Conservation (phyloP, 2,329 filamentous ascomycete species). For the Onygena corvina region DNA sequence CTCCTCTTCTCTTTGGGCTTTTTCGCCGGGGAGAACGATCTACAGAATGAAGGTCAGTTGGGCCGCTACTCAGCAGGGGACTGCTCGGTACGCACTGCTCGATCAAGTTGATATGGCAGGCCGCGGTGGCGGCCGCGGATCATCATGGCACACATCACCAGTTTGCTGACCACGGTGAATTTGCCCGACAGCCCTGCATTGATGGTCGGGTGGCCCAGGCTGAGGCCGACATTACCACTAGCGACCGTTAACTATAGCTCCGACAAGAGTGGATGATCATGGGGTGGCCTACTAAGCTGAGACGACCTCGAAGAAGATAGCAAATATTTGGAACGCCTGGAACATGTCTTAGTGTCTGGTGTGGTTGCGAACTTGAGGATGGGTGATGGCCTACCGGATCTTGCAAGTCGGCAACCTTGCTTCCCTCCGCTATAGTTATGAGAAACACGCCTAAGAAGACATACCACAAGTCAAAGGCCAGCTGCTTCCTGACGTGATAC, state of each 20-base stretch:
- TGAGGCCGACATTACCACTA: conserved; percentile 27
- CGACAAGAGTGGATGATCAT: conserved; percentile 2
- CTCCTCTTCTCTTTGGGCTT: conserved; percentile 10
- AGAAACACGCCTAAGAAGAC: conserved; percentile 46
- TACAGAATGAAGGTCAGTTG: background rate
- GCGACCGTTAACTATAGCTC: conserved; percentile 10
- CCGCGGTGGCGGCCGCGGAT: conserved; percentile 44
- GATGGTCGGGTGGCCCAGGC: conserved; percentile 24
- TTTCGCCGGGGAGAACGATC: conserved; percentile 13
- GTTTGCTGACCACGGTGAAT: conserved; percentile 40
- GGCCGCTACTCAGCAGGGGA: background rate
- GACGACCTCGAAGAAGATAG: conserved; percentile 34
- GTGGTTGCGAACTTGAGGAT: background rate
- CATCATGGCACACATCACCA: conserved; percentile 46
- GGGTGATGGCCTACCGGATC: conserved; percentile 18
- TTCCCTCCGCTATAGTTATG: conserved; percentile 40
- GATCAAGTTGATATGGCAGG: conserved; percentile 44
- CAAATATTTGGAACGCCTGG: conserved; percentile 14
- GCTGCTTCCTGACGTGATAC: conserved; percentile 50
- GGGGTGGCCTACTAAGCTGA: conserved; percentile 28
- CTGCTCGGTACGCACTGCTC: conserved; percentile 19
- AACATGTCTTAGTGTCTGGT: background rate
- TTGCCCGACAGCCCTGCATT: conserved; percentile 30
- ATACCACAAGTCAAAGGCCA: conserved; percentile 55
- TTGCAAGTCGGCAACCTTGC: conserved; percentile 18